Percentiles rank a stretch among this genome's conserved stretches.
These are phyloP conservation scores for Mycena chlorophos DNA, from an alignment of 768 basidiomycete genomes.

Conservation along the genomic window DNA sequence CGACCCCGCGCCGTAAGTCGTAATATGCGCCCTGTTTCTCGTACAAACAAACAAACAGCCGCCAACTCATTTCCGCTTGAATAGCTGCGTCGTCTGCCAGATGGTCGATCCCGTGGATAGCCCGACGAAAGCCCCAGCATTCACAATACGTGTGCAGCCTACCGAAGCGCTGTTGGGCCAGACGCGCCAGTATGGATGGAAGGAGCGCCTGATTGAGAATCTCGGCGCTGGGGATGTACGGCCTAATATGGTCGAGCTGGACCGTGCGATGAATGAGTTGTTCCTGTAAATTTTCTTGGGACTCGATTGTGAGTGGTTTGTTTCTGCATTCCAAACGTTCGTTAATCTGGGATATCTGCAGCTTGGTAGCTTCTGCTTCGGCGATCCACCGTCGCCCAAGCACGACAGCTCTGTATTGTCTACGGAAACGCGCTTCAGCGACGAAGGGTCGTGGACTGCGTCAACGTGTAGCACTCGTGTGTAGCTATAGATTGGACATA, in stretches of 20 bases:
- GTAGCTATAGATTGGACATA: too few species aligned
- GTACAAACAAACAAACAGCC: too few species aligned
- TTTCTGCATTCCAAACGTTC: too few species aligned
- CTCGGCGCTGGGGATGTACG: conserved; percentile 11
- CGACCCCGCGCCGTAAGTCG: conserved; percentile 15
- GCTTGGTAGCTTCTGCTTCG: too few species aligned
- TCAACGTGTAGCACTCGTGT: too few species aligned
- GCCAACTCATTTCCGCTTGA: not conserved
- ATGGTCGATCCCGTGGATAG: conserved; percentile 12
- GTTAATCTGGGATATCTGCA: too few species aligned
- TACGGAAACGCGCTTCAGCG: too few species aligned
- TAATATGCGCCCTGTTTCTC: too few species aligned
- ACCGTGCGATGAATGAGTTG: not conserved
- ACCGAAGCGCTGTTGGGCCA: conserved; percentile 9
- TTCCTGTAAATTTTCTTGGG: not conserved
- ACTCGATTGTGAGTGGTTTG: too few species aligned
- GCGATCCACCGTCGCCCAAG: too few species aligned
- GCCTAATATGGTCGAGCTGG: conserved; percentile 1
- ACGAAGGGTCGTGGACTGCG: too few species aligned
- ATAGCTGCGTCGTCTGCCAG: conserved; percentile 19
- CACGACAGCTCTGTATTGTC: too few species aligned
- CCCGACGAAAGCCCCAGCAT: conserved; percentile 11
- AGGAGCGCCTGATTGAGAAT: conserved; percentile 12
- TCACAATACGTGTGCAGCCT: conserved; percentile 13
- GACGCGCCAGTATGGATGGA: conserved; percentile 8